Percentiles rank a stretch among this genome's conserved stretches.
These are phyloP conservation scores for Davidsoniella eucalypti DNA, from an alignment of 2,329 filamentous ascomycete genomes.

Conservation along the genomic window DNA sequence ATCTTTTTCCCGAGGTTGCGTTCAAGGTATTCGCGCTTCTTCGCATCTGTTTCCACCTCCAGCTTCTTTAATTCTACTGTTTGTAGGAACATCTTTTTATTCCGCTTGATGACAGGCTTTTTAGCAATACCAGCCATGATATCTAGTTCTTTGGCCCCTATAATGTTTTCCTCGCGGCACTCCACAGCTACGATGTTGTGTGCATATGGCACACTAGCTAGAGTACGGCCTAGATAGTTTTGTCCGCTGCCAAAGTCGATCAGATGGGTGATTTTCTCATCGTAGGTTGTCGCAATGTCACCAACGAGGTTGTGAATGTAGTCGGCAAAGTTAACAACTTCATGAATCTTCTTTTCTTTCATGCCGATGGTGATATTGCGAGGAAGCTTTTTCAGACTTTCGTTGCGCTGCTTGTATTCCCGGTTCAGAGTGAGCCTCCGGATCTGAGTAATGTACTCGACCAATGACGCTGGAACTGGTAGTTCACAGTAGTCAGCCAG, in stretches of 20 bases:
- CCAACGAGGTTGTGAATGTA: conserved; percentile 52
- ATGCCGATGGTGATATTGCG: conserved; percentile 70
- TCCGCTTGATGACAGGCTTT: conserved; percentile 56
- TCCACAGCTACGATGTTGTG: conserved; percentile 82
- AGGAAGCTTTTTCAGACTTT: conserved; percentile 41
- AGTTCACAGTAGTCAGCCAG: conserved; percentile 14
- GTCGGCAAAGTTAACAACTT: conserved; percentile 78
- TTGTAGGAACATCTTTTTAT: conserved; percentile 62
- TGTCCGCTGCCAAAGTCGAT: conserved; percentile 95
- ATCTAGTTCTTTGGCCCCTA: conserved; percentile 70
- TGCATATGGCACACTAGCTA: conserved; percentile 75
- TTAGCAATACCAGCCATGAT: conserved; percentile 61
- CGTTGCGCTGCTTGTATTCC: conserved; percentile 32
- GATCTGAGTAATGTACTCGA: conserved; percentile 57
- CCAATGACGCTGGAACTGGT: conserved; percentile 36
- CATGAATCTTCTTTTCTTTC: conserved; percentile 90
- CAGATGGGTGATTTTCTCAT: conserved; percentile 58
- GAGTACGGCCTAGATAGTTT: conserved; percentile 79
- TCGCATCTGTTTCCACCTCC: conserved; percentile 25
- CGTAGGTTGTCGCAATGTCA: conserved; percentile 39
- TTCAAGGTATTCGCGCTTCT: conserved; percentile 17
- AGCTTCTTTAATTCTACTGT: conserved; percentile 32
- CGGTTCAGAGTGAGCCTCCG: conserved; percentile 52
- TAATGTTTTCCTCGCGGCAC: conserved; percentile 70
- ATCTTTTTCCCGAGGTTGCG: conserved; percentile 12